A percentile compares a stretch with the other conserved stretches of the same genome.
phyloP scores from a whole-genome alignment of 495 filamentous ascomycete genomes.

The Aspergillus sclerotiicarbonarius region DNA sequence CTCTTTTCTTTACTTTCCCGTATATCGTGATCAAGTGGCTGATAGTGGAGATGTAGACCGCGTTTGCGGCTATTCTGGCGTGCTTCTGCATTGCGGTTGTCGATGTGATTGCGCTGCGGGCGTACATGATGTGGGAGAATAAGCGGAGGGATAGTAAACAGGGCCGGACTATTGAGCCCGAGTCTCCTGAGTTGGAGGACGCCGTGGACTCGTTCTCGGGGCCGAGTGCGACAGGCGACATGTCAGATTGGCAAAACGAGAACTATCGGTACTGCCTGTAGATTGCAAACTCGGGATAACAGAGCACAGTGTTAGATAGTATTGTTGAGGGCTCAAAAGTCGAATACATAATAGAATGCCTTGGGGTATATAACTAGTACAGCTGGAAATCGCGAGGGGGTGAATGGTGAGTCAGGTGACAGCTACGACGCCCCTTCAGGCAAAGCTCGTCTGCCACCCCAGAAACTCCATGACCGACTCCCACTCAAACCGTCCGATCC shows the following conservation, averaged over 20 bases:
- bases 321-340: slow-evolving; percentile 9
- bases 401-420: neutral
- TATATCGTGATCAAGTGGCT: neutral
- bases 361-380: neutral
- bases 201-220: neutral
- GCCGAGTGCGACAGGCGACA: neutral
- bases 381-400: neutral
- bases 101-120: neutral
- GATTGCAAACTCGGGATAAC: too few species aligned
- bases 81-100: slow-evolving; percentile 9
- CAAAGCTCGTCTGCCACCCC: slow-evolving; percentile 9
- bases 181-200: neutral
- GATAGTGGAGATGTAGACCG: neutral
- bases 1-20: neutral
- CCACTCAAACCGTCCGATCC: slow-evolving; percentile 6
- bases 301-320: too few species aligned
- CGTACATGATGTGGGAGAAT: slow-evolving; percentile 9
- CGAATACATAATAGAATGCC: slow-evolving; percentile 12
- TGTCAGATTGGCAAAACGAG: slow-evolving; percentile 14
- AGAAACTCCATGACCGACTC: slow-evolving; percentile 4
- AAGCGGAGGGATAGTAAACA: slow-evolving; percentile 8
- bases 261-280: slow-evolving; percentile 14
- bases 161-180: slow-evolving; percentile 11
- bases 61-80: slow-evolving; percentile 10
- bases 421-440: neutral